A percentile compares a stretch with the other conserved stretches of the same genome.
phyloP scores from a whole-genome alignment of 2,329 filamentous ascomycete genomes.

The Fusarium burgessii region DNA sequence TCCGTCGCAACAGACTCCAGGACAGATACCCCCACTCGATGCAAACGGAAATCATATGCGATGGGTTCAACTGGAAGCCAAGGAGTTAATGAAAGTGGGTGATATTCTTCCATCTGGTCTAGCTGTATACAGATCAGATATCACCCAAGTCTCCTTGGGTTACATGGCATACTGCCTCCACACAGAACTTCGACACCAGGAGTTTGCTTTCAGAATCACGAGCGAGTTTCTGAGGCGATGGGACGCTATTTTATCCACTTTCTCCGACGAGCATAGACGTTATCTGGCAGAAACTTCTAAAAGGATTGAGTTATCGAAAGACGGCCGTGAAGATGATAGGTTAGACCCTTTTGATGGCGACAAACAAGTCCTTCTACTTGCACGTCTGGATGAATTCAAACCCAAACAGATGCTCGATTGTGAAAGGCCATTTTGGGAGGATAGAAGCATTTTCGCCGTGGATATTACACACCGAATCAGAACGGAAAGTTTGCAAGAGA shows the following conservation, averaged over 20 bases:
- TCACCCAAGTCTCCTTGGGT: fast-evolving
- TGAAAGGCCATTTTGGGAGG: not conserved
- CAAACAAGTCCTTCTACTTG: not conserved
- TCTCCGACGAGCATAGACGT: not conserved
- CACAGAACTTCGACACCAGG: fast-evolving
- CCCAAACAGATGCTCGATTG: fast-evolving
- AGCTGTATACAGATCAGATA: fast-evolving
- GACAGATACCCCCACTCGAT: fast-evolving
- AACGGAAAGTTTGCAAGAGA: not conserved
- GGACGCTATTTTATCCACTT: not conserved
- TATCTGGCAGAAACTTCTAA: not conserved
- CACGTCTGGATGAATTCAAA: not conserved
- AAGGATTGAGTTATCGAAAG: fast-evolving
- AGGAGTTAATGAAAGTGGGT: fast-evolving
- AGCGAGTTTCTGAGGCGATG: not conserved
- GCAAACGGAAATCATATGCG: not conserved
- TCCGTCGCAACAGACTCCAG: fast-evolving
- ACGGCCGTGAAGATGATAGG: not conserved
- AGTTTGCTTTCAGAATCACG: fast-evolving
- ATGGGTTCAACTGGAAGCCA: fast-evolving
- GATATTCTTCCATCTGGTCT: not conserved
- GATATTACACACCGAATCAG: not conserved
- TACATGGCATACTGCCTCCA: too few relatives aligned
- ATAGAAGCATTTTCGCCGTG: not conserved
- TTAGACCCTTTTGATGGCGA: fast-evolving